Percentiles rank a stretch among this genome's conserved stretches.
Conservation (phyloP, 768 basidiomycete genomes). For the Xerocomellus amylosporus region DNA sequence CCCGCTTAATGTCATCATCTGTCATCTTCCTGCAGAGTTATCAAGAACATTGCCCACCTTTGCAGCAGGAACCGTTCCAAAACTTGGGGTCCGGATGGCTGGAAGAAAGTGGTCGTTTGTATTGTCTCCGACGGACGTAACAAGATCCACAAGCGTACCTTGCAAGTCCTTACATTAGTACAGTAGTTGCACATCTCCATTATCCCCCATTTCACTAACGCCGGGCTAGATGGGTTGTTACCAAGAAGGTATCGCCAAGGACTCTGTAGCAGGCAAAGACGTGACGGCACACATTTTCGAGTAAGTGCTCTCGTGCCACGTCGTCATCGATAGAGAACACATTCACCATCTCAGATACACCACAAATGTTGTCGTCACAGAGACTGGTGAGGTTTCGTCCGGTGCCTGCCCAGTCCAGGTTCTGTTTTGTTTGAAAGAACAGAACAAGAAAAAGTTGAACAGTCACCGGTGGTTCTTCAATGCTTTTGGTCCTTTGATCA, state of each 20-base stretch:
- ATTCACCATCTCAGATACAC: constrained; percentile 54
- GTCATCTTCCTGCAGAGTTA: constrained; percentile 49
- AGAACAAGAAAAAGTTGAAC: constrained; percentile 97
- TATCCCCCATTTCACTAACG: background rate
- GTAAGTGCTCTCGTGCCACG: constrained; percentile 39
- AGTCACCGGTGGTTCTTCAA: constrained; percentile 98
- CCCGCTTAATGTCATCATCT: background rate
- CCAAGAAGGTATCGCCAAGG: constrained; percentile 88
- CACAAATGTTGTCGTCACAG: constrained; percentile 72
- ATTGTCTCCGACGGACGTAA: constrained; percentile 81
- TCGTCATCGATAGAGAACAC: background rate
- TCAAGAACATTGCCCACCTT: constrained; percentile 82
- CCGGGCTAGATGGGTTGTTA: constrained; percentile 71
- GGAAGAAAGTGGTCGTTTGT: constrained; percentile 90
- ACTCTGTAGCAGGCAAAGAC: constrained; percentile 84
- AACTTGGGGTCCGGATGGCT: constrained; percentile 84
- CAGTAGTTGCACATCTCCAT: constrained; percentile 20
- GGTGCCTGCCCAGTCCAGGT: constrained; percentile 81
- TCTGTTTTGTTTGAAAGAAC: constrained; percentile 90
- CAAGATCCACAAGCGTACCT: constrained; percentile 87
- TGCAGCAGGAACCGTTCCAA: constrained; percentile 68
- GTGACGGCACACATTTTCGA: constrained; percentile 94
- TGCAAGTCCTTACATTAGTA: constrained; percentile 84
- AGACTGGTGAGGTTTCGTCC: constrained; percentile 73
- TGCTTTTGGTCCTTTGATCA: constrained; percentile 84